Evolutionary conservation across 1,139 yeast species (phyloP).

Genomic region (Casaregolazyma suthepensis): DNA sequence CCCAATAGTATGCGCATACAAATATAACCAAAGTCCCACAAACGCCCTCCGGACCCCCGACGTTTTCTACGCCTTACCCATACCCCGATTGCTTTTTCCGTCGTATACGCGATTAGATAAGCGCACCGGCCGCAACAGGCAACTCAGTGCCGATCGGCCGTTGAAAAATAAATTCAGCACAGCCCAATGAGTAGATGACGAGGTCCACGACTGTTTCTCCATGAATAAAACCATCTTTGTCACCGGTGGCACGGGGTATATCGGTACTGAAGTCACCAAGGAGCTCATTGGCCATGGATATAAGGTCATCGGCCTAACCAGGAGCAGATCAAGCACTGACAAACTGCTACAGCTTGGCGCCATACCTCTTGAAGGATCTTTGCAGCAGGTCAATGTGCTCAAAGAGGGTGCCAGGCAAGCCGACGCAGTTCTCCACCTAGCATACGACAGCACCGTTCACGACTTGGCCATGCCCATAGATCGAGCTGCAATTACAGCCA

Average conservation of each 20-base stretch:
- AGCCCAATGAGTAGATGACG: neutral
- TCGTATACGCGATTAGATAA: neutral
- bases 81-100: neutral
- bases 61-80: too few relatives aligned
- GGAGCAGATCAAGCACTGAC: constrained; percentile 41
- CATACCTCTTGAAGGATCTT: constrained; percentile 20
- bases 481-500: constrained; percentile 21
- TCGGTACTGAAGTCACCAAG: constrained; percentile 45
- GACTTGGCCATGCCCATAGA: constrained; percentile 20
- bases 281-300: constrained; percentile 34
- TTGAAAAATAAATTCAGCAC: neutral
- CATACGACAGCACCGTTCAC: constrained; percentile 25
- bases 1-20: too few relatives aligned
- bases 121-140: neutral
- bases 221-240: constrained; percentile 29
- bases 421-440: constrained; percentile 36
- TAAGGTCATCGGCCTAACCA: constrained; percentile 51
- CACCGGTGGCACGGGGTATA: constrained; percentile 55
- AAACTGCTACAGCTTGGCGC: constrained; percentile 3
- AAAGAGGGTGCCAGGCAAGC: constrained; percentile 26
- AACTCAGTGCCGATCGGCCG: neutral
- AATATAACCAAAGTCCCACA: too few relatives aligned
- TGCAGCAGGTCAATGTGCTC: constrained; percentile 27
- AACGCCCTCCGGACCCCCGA: neutral
- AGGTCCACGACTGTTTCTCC: neutral